A percentile compares a stretch with the other conserved stretches of the same genome.
Evolutionary conservation across 352 stramenopile genomes (phyloP).

Genomic region (Pythium guiyangense): DNA sequence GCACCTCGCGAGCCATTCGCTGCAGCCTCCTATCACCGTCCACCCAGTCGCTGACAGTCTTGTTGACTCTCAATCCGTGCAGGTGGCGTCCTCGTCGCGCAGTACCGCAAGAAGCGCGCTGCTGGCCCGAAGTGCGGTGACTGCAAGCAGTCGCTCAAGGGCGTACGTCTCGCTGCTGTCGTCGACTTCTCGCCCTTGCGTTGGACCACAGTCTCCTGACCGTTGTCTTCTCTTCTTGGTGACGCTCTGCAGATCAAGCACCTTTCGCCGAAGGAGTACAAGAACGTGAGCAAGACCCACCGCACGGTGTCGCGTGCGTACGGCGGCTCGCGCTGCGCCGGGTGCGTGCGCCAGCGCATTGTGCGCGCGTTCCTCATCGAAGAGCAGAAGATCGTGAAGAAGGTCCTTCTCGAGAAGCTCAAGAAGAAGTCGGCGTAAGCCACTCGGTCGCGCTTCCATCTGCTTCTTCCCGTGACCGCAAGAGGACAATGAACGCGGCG

Average conservation of each 20-base stretch:
- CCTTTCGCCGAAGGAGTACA: conserved; percentile 65
- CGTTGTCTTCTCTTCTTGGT: conserved; percentile 2
- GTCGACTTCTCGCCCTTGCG: not conserved
- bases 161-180: conserved; percentile 17
- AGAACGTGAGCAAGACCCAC: conserved; percentile 85
- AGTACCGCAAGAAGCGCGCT: conserved; percentile 94
- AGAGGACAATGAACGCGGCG: conserved; percentile 4
- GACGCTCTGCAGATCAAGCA: conserved; percentile 72
- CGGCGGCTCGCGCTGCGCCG: conserved; percentile 92
- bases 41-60: not conserved
- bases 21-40: no score
- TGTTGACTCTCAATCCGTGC: not conserved
- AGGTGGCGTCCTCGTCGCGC: conserved; percentile 90
- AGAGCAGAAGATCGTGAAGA: conserved; percentile 99
- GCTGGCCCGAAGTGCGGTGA: conserved; percentile 95
- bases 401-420: conserved; percentile 95
- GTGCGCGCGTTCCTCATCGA: conserved; percentile 98
- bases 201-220: not conserved
- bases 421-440: conserved; percentile 78
- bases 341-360: conserved; percentile 94
- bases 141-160: conserved; percentile 91
- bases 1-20: not conserved
- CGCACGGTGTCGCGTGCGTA: conserved; percentile 96
- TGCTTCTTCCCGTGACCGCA: conserved; percentile 16
- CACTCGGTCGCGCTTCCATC: conserved; percentile 9